Conservation (phyloP, 2,329 filamentous ascomycete genomes). For the Westerdykella sp. region DNA sequence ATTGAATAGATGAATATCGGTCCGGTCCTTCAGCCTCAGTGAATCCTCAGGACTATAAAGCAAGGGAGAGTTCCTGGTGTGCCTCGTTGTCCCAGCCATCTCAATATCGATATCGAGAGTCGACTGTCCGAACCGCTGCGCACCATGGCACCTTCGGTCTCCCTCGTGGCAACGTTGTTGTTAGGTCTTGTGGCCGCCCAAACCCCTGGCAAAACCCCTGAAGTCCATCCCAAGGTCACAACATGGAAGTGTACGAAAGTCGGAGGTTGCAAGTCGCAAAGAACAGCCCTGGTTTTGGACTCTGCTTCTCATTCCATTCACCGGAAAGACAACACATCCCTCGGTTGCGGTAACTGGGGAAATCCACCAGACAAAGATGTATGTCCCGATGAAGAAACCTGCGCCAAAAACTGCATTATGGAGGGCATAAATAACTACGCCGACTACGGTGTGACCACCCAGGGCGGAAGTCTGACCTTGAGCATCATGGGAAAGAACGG, state of each 20-base stretch:
- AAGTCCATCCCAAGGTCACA: slow-evolving; percentile 48
- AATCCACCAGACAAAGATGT: slow-evolving; percentile 36
- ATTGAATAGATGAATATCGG: slow-evolving; percentile 3
- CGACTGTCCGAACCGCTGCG: not conserved
- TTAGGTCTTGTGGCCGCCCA: slow-evolving; percentile 26
- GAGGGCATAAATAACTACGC: slow-evolving; percentile 51
- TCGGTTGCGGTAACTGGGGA: slow-evolving; percentile 31
- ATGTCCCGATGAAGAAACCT: slow-evolving; percentile 46
- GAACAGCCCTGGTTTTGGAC: slow-evolving; percentile 49
- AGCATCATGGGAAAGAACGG: slow-evolving; percentile 36
- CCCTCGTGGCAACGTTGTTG: slow-evolving; percentile 21
- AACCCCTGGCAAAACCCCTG: slow-evolving; percentile 29
- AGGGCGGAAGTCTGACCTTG: slow-evolving; percentile 45
- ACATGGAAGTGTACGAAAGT: slow-evolving; percentile 50
- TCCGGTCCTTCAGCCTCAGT: slow-evolving; percentile 1
- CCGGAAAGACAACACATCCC: slow-evolving; percentile 33
- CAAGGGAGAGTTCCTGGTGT: not conserved
- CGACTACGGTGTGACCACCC: slow-evolving; percentile 49
- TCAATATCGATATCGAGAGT: not conserved
- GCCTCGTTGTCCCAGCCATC: not conserved
- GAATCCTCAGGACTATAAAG: slow-evolving; percentile 2
- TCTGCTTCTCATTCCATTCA: slow-evolving; percentile 42
- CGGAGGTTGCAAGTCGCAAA: slow-evolving; percentile 44
- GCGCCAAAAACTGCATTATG: slow-evolving; percentile 52
- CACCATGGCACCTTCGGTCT: slow-evolving; percentile 19